Base-by-base conservation (phyloP, 164 flowering plant genomes). In the Cinnamomum chago region DNA sequence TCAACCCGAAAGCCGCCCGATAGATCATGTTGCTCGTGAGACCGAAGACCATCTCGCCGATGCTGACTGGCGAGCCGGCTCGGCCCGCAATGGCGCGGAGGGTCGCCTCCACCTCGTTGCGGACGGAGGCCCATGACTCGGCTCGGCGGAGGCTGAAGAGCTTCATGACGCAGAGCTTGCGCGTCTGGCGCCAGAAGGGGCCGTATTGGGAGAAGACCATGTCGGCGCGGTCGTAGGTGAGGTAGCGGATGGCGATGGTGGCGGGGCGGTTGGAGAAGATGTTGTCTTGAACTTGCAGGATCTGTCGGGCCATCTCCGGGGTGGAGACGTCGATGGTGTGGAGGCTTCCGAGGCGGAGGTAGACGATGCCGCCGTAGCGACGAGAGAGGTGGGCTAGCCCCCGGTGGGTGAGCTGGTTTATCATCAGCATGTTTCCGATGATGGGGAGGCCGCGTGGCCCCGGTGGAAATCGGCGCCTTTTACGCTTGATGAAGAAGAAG, bases 121-220 rank as follows among this genome's bases (percentile, higher is more conserved):
- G 81, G 1, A 91, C 94, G 0, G 94, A 89, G 10, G 79, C 83
- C 94, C 93, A 92, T 0, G 96, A 91, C 84, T 92, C 95, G 15
- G 90, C 90, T 51, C 94, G 80, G 62, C 85, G 90, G 1, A 92
- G 86, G 83, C 92, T 89, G 80, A 91, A 92, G 2, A 94, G 84
- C 78, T 85, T 87, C 88, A 88, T 89, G 70, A 91, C 97, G 70
- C 93, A 92, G 13, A 94, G 69, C 81, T 94, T 94, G 1, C 98
- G 80, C 92, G 90, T 91, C 84, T 94, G 93, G 18, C 97, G 85
- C 97, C 97, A 94, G 73, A 89, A 90, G 5, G 98, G 97, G 7
- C 98, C 98, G 79, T 92, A 94, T 78, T 86, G 79, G 2, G 97
- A 92, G 68, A 91, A 92, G 0, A 94, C 92, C 96, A 94, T 89